phyloP scores from a whole-genome alignment of 2,329 filamentous ascomycete species.

The Penicillium glabrum region DNA sequence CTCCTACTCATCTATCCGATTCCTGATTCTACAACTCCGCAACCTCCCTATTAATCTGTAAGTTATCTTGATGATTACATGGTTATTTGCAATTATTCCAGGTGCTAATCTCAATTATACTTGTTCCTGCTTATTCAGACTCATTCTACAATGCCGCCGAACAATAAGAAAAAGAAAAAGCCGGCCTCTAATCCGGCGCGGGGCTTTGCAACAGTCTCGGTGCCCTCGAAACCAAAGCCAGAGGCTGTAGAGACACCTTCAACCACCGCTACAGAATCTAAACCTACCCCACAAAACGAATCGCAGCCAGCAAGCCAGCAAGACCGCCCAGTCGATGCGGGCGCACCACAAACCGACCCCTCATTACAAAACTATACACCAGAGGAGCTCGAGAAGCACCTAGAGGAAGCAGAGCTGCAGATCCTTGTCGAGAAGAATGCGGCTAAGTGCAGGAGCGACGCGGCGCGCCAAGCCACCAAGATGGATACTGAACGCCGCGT shows the following conservation, averaged over 20 bases:
- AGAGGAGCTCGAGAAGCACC: conserved; percentile 84
- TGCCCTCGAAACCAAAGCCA: conserved; percentile 75
- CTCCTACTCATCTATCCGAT: conserved; percentile 17
- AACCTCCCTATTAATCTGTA: neutral
- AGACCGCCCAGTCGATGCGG: conserved; percentile 13
- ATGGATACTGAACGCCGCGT: conserved; percentile 84
- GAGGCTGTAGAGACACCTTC: conserved; percentile 34
- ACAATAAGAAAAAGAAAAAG: conserved; percentile 92
- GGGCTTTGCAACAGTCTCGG: conserved; percentile 90
- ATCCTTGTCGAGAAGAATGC: conserved; percentile 81
- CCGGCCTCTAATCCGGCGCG: conserved; percentile 79
- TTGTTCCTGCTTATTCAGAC: neutral
- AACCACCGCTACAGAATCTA: conserved; percentile 28
- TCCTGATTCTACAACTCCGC: conserved; percentile 15
- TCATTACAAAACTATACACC: conserved; percentile 64
- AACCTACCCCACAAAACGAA: conserved; percentile 33
- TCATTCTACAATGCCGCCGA: conserved; percentile 58
- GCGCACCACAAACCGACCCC: conserved; percentile 19
- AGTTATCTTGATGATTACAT: neutral
- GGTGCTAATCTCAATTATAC: neutral
- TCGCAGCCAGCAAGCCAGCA: conserved; percentile 22
- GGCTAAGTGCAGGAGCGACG: conserved; percentile 75
- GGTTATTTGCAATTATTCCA: neutral
- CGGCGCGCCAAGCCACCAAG: conserved; percentile 70
- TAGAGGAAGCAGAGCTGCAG: conserved; percentile 89